Evolutionary conservation across 2,329 filamentous ascomycete species (phyloP), one percentile per base, ranked within the genome.

Genomic region (Ilyonectria destructans): DNA sequence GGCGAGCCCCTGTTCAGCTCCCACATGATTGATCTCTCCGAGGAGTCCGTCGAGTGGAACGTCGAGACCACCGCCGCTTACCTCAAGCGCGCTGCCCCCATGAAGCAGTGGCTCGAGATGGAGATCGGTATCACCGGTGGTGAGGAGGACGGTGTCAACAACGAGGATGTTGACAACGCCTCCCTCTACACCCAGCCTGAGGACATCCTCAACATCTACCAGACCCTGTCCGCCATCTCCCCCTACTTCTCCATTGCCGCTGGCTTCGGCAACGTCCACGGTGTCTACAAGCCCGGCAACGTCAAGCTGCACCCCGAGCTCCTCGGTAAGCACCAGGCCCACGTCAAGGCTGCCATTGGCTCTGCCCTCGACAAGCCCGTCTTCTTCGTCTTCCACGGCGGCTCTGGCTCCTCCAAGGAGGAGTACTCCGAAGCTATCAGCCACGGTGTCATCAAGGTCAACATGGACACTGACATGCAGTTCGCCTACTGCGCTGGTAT

Each of bases 41-140:
- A 98, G 87, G 96, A 98, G 88, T 81, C 90, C 46, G 93, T 97
- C 74, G 90, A 96, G 69, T 94, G 89, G 85, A 98, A 99, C 90
- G 92, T 99, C 79, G 82, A 92, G 81, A 98, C 94, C 81, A 98
- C 96, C 69, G 93, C 93, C 81, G 90, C 92, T 83, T 98, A 99
- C 89, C 90, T 98, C 72, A 92, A 97, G 91, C 93, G 96, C 77
- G 94, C 93, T 81, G 94, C 95, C 57, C 95, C 95, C 77, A 94
- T 98, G 94, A 97, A 97, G 90, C 95, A 98, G 85, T 98, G 94
- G 94, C 91, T 99, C 76, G 96, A 99, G 90, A 99, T 98, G 96
- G 93, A 94, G 82, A 87, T 85, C 75, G 82, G 82, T 81, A 97
- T 98, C 85, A 98, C 96, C 69, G 96, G 95, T 87, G 95, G 95